A percentile compares a stretch with the other conserved stretches of the same genome.
Conservation (phyloP, 495 filamentous ascomycete genomes). For the Jackrogersella multiformis region DNA sequence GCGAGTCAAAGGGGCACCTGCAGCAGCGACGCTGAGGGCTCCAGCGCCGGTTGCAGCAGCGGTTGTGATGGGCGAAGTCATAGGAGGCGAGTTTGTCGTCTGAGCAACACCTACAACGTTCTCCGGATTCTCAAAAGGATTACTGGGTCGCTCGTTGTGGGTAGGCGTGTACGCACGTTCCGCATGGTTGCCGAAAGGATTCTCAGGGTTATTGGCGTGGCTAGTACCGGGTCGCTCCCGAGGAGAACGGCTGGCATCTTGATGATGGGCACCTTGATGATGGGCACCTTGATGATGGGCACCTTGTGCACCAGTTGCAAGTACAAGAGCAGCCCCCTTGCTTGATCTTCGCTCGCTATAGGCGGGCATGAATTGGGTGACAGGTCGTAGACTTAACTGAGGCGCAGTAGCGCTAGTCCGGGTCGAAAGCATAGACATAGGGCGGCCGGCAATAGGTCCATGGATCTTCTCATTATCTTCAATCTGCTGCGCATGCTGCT, state of each 20-base stretch:
- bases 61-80: constrained; percentile 21
- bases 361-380: constrained; percentile 86
- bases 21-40: constrained; percentile 44
- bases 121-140: constrained; percentile 53
- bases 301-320: constrained; percentile 54
- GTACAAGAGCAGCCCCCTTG: constrained; percentile 56
- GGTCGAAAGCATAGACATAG: constrained; percentile 42
- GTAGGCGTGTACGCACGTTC: constrained; percentile 49
- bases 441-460: constrained; percentile 50
- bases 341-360: constrained; percentile 60
- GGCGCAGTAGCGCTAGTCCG: constrained; percentile 64
- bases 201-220: constrained; percentile 55
- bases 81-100: constrained; percentile 45
- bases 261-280: constrained; percentile 43
- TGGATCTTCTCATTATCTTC: constrained; percentile 68
- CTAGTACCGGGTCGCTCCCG: constrained; percentile 56
- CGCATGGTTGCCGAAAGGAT: constrained; percentile 62
- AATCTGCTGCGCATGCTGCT: constrained; percentile 58
- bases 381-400: constrained; percentile 82
- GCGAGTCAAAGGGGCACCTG: constrained; percentile 49
- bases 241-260: constrained; percentile 30
- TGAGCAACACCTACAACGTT: constrained; percentile 46
- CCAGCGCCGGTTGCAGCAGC: constrained; percentile 53
- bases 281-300: constrained; percentile 37
- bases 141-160: constrained; percentile 47